Evolutionary conservation across 2,329 filamentous ascomycete genomes (phyloP), one percentile per base, ranked within the genome.

Genomic region (Fusarium sororula): DNA sequence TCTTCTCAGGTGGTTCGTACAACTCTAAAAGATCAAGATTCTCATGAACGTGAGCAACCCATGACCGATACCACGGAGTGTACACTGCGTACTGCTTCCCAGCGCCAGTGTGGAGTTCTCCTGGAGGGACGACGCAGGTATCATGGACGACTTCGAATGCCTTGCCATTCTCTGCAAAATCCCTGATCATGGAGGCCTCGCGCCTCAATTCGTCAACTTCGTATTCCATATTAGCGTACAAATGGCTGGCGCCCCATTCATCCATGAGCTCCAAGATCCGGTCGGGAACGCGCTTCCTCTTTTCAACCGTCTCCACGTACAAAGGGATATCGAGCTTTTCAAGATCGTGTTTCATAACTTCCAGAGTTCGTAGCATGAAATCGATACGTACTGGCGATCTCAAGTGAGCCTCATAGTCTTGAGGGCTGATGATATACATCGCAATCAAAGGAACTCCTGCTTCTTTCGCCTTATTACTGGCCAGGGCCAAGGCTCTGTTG

Each of bases 141-240:
- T 98, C 95, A 68, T 95, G 93, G 3, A 92, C 86, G 1, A 91
- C 88, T n/a, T 91, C 87, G 74, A 97, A 91, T 4, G 88, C 86
- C 53, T 96, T 89, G 1, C 89, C 91, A 18, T 88, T 88, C 22
- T 90, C 86, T 3, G 92, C 82, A 68, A 92, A 89, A 45, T 86
- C 81, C 35, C 84, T 87, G 2, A 94, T 87, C 77, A 97, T 83
- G 35, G 85, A 85, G 3, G 91, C 90, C 77, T 98, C 95, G 11
- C 95, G 87, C 48, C 95, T 87, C 66, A 98, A 83, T 83, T 98
- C 95, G 79, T 98, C 95, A 0, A 97, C 94, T 81, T 98, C 95
- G 78, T 97, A 98, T 80, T 98, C 95, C 65, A 95, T 90, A 79
- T 97, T 98, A 54, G 93, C 91, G 77, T 91, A 97, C 6, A 98